These are phyloP conservation scores for Dichotomopilus funicola DNA, from an alignment of 2,329 filamentous ascomycete genomes.

Conservation along the genomic window DNA sequence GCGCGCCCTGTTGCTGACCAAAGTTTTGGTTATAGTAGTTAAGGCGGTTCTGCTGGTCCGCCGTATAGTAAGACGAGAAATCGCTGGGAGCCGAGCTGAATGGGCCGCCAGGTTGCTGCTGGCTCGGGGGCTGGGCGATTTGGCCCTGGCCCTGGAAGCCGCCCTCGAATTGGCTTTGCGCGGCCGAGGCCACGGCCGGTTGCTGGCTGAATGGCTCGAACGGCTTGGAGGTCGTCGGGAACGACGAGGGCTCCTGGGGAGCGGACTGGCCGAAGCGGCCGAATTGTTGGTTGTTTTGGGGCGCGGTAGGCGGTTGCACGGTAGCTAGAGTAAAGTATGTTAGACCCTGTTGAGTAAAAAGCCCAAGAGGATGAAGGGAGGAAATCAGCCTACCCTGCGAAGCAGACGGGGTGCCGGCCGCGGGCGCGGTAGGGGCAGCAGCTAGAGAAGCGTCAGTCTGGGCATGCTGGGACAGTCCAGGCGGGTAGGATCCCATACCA, in stretches of 20 bases:
- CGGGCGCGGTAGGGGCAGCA: conserved; percentile 26
- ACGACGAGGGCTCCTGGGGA: conserved; percentile 51
- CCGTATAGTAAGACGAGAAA: conserved; percentile 80
- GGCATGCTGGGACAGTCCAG: background rate
- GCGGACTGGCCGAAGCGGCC: conserved; percentile 61
- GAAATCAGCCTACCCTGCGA: conserved; percentile 31
- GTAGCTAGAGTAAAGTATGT: conserved; percentile 36
- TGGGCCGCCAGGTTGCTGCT: conserved; percentile 56
- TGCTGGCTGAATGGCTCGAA: conserved; percentile 85
- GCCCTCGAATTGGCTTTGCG: conserved; percentile 52
- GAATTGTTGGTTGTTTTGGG: conserved; percentile 55
- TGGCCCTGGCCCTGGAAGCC: conserved; percentile 52
- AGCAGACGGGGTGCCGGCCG: conserved; percentile 30
- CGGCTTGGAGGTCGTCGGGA: conserved; percentile 62
- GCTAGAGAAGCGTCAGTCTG: conserved; percentile 24
- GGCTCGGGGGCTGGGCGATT: conserved; percentile 49
- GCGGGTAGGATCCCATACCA: conserved; percentile 25
- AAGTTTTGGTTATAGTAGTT: conserved; percentile 64
- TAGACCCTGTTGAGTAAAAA: conserved; percentile 28
- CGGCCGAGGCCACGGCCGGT: conserved; percentile 42
- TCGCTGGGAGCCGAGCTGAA: conserved; percentile 72
- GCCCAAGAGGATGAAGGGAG: conserved; percentile 18
- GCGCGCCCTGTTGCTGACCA: conserved; percentile 48
- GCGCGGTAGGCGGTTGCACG: conserved; percentile 46
- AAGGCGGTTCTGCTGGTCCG: conserved; percentile 65